Conservation (phyloP, 1,284 basidiomycete genomes). For the Fereydounia khargensis region DNA sequence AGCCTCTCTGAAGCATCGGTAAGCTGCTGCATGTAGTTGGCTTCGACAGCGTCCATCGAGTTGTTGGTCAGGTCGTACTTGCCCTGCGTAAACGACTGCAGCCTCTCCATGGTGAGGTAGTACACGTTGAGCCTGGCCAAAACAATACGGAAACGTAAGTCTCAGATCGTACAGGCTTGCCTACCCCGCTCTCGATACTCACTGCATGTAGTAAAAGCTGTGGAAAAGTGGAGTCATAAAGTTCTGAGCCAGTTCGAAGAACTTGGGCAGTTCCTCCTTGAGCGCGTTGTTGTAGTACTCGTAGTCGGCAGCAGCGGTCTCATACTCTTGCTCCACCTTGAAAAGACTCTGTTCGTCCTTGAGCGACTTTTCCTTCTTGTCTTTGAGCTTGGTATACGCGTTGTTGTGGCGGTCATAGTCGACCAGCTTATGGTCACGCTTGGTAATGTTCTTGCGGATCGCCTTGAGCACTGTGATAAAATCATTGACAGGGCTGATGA, state of each 20-base stretch:
- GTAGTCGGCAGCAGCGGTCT: slow-evolving; percentile 89
- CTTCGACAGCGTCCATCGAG: slow-evolving; percentile 65
- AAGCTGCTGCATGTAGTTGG: slow-evolving; percentile 74
- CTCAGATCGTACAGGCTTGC: too few relatives aligned
- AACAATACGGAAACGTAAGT: too few relatives aligned
- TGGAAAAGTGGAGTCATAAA: slow-evolving; percentile 97
- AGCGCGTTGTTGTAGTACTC: slow-evolving; percentile 89
- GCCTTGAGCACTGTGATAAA: slow-evolving; percentile 79
- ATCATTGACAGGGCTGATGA: slow-evolving; percentile 84
- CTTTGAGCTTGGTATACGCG: slow-evolving; percentile 85
- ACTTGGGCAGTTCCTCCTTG: slow-evolving; percentile 88
- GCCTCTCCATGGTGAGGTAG: slow-evolving; percentile 88
- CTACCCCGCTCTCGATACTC: neutral
- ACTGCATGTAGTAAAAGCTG: slow-evolving; percentile 99
- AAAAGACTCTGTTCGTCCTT: slow-evolving; percentile 58
- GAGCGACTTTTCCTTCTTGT: slow-evolving; percentile 72
- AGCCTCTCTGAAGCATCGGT: slow-evolving; percentile 71
- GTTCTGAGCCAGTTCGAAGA: slow-evolving; percentile 79
- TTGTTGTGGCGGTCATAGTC: slow-evolving; percentile 98
- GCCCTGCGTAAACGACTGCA: slow-evolving; percentile 75
- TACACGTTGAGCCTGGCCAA: slow-evolving; percentile 75
- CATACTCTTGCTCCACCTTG: slow-evolving; percentile 96
- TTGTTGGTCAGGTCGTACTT: slow-evolving; percentile 74
- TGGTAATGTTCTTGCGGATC: slow-evolving; percentile 89
- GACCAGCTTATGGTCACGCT: slow-evolving; percentile 93